phyloP scores from a whole-genome alignment of 1,284 basidiomycete genomes.

The Papiliotrema laurentii region DNA sequence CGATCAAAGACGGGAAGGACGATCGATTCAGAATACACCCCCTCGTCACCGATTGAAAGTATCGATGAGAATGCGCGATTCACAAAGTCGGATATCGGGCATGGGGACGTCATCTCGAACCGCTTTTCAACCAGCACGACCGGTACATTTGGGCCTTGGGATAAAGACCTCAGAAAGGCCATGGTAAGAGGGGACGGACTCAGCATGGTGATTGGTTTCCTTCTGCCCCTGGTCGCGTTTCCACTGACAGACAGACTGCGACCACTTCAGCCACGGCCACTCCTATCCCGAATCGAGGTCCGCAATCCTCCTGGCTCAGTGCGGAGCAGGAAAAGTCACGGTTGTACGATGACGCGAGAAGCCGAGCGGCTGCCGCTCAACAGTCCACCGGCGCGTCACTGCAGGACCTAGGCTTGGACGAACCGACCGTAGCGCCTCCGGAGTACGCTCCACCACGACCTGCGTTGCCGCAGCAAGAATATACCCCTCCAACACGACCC shows the following conservation, averaged over 20 bases:
- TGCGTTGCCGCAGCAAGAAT: slow-evolving; percentile 12
- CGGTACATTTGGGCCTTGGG: slow-evolving; percentile 35
- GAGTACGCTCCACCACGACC: slow-evolving; percentile 28
- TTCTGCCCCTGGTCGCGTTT: not conserved
- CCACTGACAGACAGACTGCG: not conserved
- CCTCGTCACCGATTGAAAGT: slow-evolving; percentile 1
- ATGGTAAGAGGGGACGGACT: slow-evolving; percentile 3
- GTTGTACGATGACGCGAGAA: slow-evolving; percentile 63
- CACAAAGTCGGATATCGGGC: slow-evolving; percentile 20
- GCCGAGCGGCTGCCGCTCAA: slow-evolving; percentile 55
- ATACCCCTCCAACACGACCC: slow-evolving; percentile 14
- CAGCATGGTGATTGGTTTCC: not conserved
- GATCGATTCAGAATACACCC: not conserved
- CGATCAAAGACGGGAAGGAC: slow-evolving; percentile 1
- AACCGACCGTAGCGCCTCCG: slow-evolving; percentile 20
- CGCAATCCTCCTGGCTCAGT: slow-evolving; percentile 24
- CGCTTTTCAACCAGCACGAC: slow-evolving; percentile 24
- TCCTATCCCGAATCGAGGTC: too few species aligned
- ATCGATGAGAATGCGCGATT: slow-evolving; percentile 5
- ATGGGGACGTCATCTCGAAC: slow-evolving; percentile 12
- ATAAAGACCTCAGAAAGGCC: slow-evolving; percentile 10
- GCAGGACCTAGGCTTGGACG: slow-evolving; percentile 30
- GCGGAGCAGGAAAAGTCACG: slow-evolving; percentile 49
- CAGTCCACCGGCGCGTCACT: slow-evolving; percentile 29
- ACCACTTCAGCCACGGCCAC: not conserved